These are phyloP conservation scores for Lentinula raphanica DNA, from an alignment of 768 basidiomycete genomes.

Conservation along the genomic window DNA sequence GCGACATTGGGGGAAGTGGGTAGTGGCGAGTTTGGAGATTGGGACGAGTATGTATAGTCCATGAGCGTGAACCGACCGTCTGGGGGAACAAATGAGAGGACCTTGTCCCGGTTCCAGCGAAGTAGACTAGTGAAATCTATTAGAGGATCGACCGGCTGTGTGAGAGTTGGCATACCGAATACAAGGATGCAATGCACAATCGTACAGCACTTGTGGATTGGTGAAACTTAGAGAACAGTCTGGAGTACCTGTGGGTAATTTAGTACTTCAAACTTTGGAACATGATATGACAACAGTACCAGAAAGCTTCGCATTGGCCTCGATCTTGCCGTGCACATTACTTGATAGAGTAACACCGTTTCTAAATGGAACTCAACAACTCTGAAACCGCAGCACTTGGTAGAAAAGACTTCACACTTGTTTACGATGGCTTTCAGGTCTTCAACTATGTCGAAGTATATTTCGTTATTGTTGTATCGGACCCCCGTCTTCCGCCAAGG, in stretches of 20 bases:
- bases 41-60: constrained; percentile 69
- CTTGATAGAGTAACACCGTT: constrained; percentile 62
- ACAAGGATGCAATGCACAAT: constrained; percentile 90
- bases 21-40: constrained; percentile 22
- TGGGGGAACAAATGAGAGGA: constrained; percentile 88
- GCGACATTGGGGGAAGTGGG: constrained; percentile 28
- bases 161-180: constrained; percentile 58
- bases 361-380: constrained; percentile 30
- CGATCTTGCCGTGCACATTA: constrained; percentile 72
- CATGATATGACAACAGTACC: constrained; percentile 36
- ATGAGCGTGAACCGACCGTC: constrained; percentile 83
- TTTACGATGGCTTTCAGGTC: constrained; percentile 74
- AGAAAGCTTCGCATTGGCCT: constrained; percentile 70
- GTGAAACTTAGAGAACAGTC: constrained; percentile 76
- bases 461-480: constrained; percentile 82
- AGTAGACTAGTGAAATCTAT: constrained; percentile 47
- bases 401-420: constrained; percentile 43
- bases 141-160: background rate
- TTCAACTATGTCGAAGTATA: constrained; percentile 89
- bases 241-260: constrained; percentile 62
- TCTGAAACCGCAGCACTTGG: background rate
- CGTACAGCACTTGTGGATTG: constrained; percentile 66
- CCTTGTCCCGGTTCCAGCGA: constrained; percentile 71
- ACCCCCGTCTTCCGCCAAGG: constrained; percentile 89
- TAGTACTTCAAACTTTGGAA: constrained; percentile 1